Base-by-base conservation (phyloP, 768 basidiomycete genomes). In the Hericium alpestre region DNA sequence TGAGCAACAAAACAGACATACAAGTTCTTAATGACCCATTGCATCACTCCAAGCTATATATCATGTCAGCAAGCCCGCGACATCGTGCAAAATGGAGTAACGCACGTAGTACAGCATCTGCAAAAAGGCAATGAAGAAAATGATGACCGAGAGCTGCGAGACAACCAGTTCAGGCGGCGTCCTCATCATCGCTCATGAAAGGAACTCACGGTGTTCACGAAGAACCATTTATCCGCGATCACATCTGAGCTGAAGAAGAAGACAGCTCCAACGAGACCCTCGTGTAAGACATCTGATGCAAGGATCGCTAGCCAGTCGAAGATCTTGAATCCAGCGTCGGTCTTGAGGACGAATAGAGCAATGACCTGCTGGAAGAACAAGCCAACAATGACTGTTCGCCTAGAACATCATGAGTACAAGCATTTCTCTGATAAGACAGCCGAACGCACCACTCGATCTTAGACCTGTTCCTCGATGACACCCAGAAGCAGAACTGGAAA, bases 91-190 rank as follows among this genome's bases (percentile, higher is more conserved):
- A 43, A n/a, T 12, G 23, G 49, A 38, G 16, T 18, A 32, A 32
- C 58, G 65, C 71, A 69, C 69, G 59, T 93, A 87, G 73, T 92
- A 93, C 71, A 90, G 69, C 88, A 93, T 91, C 70, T 93, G 90
- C 55, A 93, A 81, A 62, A 90, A 87, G 25, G 93, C 91, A 63
- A 96, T 81, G 78, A 96, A 96, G 78, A 95, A 95, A 66, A 96
- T 90, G 69, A 95, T 87, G 18, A 86, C 79, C 10, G 79, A 65
- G 43, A 93, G 79, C 80, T 87, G 64, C 25, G 15, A n/a, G 16
- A 18, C 11, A 27, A 27, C 32, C 6, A 32, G 2, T 7, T 32
- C 32, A 32, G 32, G 7, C 32, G 9, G 9, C 9, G 32, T 32
- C 9, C 32, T 32, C 32, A 37, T 18, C 12, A 57, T 51, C 18